These are phyloP conservation scores for Xylariales sp. DNA, from an alignment of 2,329 filamentous ascomycete genomes.

Conservation along the genomic window DNA sequence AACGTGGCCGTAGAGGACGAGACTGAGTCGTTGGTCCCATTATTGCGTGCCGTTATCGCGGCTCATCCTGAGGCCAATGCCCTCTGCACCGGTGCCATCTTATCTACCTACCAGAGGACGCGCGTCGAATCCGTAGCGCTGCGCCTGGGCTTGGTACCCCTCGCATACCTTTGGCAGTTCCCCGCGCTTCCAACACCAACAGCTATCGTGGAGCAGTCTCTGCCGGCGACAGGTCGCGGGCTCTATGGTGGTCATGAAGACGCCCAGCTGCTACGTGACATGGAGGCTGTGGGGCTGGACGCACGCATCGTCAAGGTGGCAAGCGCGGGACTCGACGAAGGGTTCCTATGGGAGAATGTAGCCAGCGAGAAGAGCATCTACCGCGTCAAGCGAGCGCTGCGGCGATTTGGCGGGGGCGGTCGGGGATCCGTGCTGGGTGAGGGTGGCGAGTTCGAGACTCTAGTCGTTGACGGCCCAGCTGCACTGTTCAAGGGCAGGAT, in stretches of 20 bases:
- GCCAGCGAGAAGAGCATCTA: constrained; percentile 47
- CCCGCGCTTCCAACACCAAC: constrained; percentile 55
- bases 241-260: constrained; percentile 32
- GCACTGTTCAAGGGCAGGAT: constrained; percentile 70
- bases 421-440: constrained; percentile 78
- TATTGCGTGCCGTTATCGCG: constrained; percentile 63
- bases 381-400: constrained; percentile 49
- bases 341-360: constrained; percentile 76
- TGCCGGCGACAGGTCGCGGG: constrained; percentile 18
- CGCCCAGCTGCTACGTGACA: constrained; percentile 68
- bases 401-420: constrained; percentile 61
- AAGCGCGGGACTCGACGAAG: constrained; percentile 79
- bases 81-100: constrained; percentile 82
- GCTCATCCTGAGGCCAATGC: constrained; percentile 79
- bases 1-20: constrained; percentile 56
- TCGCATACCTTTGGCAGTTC: constrained; percentile 92
- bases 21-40: constrained; percentile 77
- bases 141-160: constrained; percentile 74
- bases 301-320: constrained; percentile 95
- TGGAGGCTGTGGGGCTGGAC: constrained; percentile 72
- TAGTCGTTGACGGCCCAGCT: constrained; percentile 75
- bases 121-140: constrained; percentile 87
- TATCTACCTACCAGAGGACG: constrained; percentile 94
- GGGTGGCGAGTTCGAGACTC: constrained; percentile 92
- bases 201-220: no score